These are phyloP conservation scores for Helotiales sp. DNA, from an alignment of 2,329 filamentous ascomycete genomes.

Conservation along the genomic window DNA sequence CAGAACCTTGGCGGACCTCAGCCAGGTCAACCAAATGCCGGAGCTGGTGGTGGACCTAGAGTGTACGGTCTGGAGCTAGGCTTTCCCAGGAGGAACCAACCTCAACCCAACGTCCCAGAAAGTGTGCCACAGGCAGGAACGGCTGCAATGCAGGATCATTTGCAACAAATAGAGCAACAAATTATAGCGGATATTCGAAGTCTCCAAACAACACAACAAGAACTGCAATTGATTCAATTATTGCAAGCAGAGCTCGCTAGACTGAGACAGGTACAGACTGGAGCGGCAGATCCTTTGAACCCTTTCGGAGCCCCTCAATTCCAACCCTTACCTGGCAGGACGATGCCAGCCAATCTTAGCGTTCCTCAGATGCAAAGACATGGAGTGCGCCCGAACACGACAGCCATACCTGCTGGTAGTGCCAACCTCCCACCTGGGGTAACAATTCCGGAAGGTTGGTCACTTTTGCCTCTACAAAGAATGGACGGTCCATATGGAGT, in stretches of 20 bases:
- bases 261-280: constrained; percentile 47
- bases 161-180: constrained; percentile 67
- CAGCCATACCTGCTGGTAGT: constrained; percentile 59
- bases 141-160: constrained; percentile 54
- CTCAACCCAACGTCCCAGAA: constrained; percentile 21
- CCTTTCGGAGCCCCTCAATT: constrained; percentile 31
- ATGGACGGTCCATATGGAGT: constrained; percentile 24
- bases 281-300: constrained; percentile 22
- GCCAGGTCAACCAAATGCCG: constrained; percentile 36
- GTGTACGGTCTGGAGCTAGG: constrained; percentile 37
- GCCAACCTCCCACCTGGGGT: constrained; percentile 63
- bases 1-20: constrained; percentile 57
- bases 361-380: constrained; percentile 41
- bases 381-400: constrained; percentile 44
- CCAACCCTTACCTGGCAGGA: background rate
- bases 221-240: constrained; percentile 66
- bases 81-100: constrained; percentile 31
- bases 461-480: constrained; percentile 60
- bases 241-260: constrained; percentile 68
- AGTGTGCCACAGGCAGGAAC: constrained; percentile 20
- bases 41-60: constrained; percentile 26
- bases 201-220: constrained; percentile 63
- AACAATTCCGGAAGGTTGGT: constrained; percentile 65
- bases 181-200: constrained; percentile 66
- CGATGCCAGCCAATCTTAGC: background rate